phyloP scores from a whole-genome alignment of 805 yeast species.

The Spencermartinsiella europaea region DNA sequence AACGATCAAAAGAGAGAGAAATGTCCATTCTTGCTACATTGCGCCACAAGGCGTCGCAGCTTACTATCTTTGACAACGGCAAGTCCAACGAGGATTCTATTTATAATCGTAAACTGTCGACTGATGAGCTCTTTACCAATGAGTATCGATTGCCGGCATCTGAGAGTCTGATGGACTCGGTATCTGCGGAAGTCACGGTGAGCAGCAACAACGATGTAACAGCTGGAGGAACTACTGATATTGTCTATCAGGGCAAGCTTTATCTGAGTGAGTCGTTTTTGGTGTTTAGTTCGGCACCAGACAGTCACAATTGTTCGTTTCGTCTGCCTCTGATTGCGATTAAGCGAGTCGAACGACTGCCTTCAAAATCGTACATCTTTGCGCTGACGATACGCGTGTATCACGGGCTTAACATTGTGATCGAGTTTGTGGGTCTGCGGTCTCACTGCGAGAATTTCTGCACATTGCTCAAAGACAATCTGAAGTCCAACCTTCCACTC shows the following conservation, averaged over 20 bases:
- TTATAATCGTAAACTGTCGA: slow-evolving; percentile 42
- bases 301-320: slow-evolving; percentile 61
- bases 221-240: slow-evolving; percentile 3
- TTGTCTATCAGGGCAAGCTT: slow-evolving; percentile 43
- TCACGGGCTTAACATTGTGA: slow-evolving; percentile 54
- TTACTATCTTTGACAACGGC: slow-evolving; percentile 36
- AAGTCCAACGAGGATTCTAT: slow-evolving; percentile 15
- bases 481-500: slow-evolving; percentile 58
- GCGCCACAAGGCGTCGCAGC: slow-evolving; percentile 43
- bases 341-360: slow-evolving; percentile 80
- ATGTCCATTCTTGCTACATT: slow-evolving; percentile 46
- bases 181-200: slow-evolving; percentile 54
- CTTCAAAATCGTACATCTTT: slow-evolving; percentile 68
- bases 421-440: slow-evolving; percentile 74
- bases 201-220: slow-evolving; percentile 9
- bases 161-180: slow-evolving; percentile 61
- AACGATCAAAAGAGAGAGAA: no score
- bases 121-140: slow-evolving; percentile 64
- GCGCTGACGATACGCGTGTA: slow-evolving; percentile 69
- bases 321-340: slow-evolving; percentile 70
- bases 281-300: slow-evolving; percentile 67
- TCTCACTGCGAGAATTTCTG: slow-evolving; percentile 80
- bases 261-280: slow-evolving; percentile 70
- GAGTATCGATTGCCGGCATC: slow-evolving; percentile 67
- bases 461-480: slow-evolving; percentile 51